A percentile compares a stretch with the other conserved stretches of the same genome.
These are phyloP conservation scores for Hamigera avellanea DNA, from an alignment of 495 filamentous ascomycete species.

Conservation along the genomic window DNA sequence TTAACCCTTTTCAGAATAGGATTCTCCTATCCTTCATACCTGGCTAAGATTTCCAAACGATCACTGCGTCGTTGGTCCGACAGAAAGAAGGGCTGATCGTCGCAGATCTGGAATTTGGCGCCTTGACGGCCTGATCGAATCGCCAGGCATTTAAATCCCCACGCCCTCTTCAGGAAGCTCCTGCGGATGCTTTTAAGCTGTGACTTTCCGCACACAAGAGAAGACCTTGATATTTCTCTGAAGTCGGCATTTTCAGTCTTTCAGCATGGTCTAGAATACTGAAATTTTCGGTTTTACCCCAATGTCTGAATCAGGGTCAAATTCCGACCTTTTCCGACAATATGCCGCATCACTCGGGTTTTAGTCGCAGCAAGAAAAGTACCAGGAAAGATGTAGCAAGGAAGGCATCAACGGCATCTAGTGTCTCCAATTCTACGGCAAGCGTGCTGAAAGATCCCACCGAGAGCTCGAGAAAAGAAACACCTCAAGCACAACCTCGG, in stretches of 20 bases:
- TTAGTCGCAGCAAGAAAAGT: slow-evolving; percentile 17
- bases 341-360: slow-evolving; percentile 22
- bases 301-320: no score
- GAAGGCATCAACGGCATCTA: slow-evolving; percentile 16
- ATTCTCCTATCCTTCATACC: no score
- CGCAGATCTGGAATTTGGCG: background rate
- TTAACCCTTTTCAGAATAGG: no score
- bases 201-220: no score
- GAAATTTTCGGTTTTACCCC: no score
- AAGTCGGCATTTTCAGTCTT: no score
- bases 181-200: no score
- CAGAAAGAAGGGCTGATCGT: no score
- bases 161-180: background rate
- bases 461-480: slow-evolving; percentile 11
- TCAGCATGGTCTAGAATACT: no score
- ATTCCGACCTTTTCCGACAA: background rate
- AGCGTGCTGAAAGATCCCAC: slow-evolving; percentile 12
- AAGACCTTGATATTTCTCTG: no score
- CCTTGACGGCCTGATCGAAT: slow-evolving; percentile 1
- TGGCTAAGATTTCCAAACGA: no score
- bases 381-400: slow-evolving; percentile 22
- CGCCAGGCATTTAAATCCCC: background rate
- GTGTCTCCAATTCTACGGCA: slow-evolving; percentile 12
- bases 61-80: no score
- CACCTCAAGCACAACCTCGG: background rate